Evolutionary conservation across 2,329 filamentous ascomycete genomes (phyloP).

Genomic region (Cladobotryum mycophilum): DNA sequence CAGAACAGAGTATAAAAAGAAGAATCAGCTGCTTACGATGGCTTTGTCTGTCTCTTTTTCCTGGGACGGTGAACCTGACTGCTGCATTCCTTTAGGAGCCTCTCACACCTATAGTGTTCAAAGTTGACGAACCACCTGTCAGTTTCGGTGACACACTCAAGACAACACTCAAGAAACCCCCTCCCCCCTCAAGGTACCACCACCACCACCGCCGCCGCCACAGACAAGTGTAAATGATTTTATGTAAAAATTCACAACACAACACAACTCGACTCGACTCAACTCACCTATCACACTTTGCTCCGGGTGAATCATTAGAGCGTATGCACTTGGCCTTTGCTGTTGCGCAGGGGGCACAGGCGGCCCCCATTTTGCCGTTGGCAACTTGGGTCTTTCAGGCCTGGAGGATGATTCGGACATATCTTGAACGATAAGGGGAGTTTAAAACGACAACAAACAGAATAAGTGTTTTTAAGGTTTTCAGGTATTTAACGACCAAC

Average conservation of each 20-base stretch:
- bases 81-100: slow-evolving; percentile 42
- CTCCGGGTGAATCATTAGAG: slow-evolving; percentile 27
- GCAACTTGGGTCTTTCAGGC: slow-evolving; percentile 23
- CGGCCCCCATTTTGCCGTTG: slow-evolving; percentile 42
- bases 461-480: too few relatives aligned
- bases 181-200: too few relatives aligned
- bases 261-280: slow-evolving; percentile 4
- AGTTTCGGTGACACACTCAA: too few relatives aligned
- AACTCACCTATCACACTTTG: slow-evolving; percentile 41
- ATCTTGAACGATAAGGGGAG: too few relatives aligned
- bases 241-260: too few relatives aligned
- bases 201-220: too few relatives aligned
- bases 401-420: neutral
- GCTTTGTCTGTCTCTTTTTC: slow-evolving; percentile 45
- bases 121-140: too few relatives aligned
- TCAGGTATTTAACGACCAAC: too few relatives aligned
- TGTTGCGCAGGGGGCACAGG: slow-evolving; percentile 41
- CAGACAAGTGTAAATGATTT: too few relatives aligned
- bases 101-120: slow-evolving; percentile 34
- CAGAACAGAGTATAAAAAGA: neutral
- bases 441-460: too few relatives aligned
- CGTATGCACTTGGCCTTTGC: slow-evolving; percentile 47
- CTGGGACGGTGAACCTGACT: slow-evolving; percentile 42
- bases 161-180: too few relatives aligned
- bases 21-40: slow-evolving; percentile 37